phyloP scores from a whole-genome alignment of 441 rosid species.

The Omphalea diandra region DNA sequence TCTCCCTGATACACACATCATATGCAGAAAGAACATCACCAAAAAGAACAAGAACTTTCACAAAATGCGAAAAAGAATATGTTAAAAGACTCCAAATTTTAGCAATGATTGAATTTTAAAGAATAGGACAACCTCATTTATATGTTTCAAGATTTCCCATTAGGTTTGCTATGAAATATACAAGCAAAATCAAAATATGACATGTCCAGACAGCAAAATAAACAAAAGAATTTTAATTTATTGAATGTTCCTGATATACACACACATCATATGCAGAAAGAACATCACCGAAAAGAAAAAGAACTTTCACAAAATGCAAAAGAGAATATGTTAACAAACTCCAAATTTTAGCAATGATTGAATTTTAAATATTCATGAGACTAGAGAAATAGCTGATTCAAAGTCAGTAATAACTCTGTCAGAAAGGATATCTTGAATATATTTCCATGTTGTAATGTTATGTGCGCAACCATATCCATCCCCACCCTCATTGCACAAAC shows the following conservation, averaged over 20 bases:
- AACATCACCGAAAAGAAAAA: not conserved
- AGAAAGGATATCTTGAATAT: conserved; percentile 86
- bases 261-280: not conserved
- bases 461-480: conserved; percentile 94
- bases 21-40: not conserved
- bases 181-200: not conserved
- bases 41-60: not conserved
- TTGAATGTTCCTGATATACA: not conserved
- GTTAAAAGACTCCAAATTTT: not conserved
- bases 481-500: conserved; percentile 86
- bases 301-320: not conserved
- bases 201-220: not conserved
- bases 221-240: not conserved
- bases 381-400: conserved; percentile 2
- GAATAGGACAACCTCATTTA: not conserved
- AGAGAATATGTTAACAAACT: not conserved
- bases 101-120: not conserved
- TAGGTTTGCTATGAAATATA: not conserved
- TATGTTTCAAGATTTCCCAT: not conserved
- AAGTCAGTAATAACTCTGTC: conserved; percentile 14
- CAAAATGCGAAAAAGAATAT: not conserved
- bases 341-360: not conserved
- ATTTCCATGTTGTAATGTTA: conserved; percentile 86
- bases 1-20: not conserved
- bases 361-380: not conserved